phyloP scores from a whole-genome alignment of 2,329 filamentous ascomycete genomes.

The Aspergillus nomiae region DNA sequence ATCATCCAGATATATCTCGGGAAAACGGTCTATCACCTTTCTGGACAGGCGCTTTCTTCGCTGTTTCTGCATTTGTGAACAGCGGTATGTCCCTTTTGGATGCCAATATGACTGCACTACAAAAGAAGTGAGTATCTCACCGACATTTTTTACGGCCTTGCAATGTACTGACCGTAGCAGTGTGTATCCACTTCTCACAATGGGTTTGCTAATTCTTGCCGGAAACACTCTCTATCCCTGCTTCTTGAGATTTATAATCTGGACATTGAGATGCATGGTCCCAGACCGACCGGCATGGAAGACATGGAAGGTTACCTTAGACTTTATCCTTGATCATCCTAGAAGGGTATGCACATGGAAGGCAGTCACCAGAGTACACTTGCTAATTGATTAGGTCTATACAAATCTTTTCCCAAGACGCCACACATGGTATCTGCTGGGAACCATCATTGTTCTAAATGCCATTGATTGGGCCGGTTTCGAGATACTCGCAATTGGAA shows the following conservation, averaged over 20 bases:
- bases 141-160: background rate
- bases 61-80: slow-evolving; percentile 58
- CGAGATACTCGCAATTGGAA: slow-evolving; percentile 66
- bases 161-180: slow-evolving; percentile 22
- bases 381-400: slow-evolving; percentile 30
- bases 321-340: slow-evolving; percentile 40
- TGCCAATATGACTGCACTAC: slow-evolving; percentile 53
- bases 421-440: slow-evolving; percentile 67
- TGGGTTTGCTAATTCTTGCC: slow-evolving; percentile 62
- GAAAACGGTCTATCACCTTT: slow-evolving; percentile 54
- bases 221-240: slow-evolving; percentile 69
- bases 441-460: slow-evolving; percentile 63
- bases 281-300: slow-evolving; percentile 28
- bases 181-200: slow-evolving; percentile 45
- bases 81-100: slow-evolving; percentile 58
- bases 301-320: slow-evolving; percentile 33
- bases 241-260: slow-evolving; percentile 63
- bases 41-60: slow-evolving; percentile 52
- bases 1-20: slow-evolving; percentile 43
- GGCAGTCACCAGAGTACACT: too few relatives aligned
- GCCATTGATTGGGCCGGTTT: slow-evolving; percentile 67
- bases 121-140: slow-evolving; percentile 30
- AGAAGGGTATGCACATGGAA: slow-evolving; percentile 27
- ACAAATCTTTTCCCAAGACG: slow-evolving; percentile 61
- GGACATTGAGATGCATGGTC: slow-evolving; percentile 45